Conservation (phyloP, 306 rosid species). For the Dryas octopetala region DNA sequence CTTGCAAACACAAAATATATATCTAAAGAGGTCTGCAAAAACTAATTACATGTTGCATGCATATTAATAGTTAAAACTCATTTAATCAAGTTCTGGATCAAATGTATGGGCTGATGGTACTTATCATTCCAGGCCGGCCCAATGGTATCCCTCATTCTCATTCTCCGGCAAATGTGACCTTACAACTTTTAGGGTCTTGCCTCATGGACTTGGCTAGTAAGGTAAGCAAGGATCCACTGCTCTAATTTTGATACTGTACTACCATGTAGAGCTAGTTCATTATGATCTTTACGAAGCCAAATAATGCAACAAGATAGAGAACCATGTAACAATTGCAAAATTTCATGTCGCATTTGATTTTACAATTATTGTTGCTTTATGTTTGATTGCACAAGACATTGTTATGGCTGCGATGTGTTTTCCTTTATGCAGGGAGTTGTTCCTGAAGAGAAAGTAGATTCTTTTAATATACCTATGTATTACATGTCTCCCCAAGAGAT, state of each 20-base stretch:
- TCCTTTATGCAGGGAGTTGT: not conserved
- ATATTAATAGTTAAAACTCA: too few relatives aligned
- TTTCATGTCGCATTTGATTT: too few relatives aligned
- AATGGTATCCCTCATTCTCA: conserved; percentile 11
- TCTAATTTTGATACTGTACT: not conserved
- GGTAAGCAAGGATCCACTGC: conserved; percentile 6
- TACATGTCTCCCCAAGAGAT: not conserved
- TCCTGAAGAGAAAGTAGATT: not conserved
- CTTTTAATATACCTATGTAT: not conserved
- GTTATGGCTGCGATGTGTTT: too few relatives aligned
- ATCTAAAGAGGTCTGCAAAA: too few relatives aligned
- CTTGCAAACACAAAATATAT: too few relatives aligned
- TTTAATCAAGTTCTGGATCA: too few relatives aligned
- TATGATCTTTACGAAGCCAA: too few relatives aligned
- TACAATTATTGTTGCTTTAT: too few relatives aligned
- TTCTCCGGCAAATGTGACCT: not conserved
- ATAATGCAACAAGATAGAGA: not conserved
- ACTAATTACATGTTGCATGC: too few relatives aligned
- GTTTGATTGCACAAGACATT: not conserved
- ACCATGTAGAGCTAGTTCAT: too few relatives aligned
- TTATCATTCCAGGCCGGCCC: conserved; percentile 12
- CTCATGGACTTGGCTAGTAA: conserved; percentile 33
- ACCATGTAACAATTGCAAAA: not conserved
- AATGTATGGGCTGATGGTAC: conserved; percentile 25
- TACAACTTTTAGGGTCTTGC: conserved; percentile 18